These are phyloP conservation scores for Phellopilus nigrolimitatus DNA, from an alignment of 1,284 basidiomycete genomes.

Conservation along the genomic window DNA sequence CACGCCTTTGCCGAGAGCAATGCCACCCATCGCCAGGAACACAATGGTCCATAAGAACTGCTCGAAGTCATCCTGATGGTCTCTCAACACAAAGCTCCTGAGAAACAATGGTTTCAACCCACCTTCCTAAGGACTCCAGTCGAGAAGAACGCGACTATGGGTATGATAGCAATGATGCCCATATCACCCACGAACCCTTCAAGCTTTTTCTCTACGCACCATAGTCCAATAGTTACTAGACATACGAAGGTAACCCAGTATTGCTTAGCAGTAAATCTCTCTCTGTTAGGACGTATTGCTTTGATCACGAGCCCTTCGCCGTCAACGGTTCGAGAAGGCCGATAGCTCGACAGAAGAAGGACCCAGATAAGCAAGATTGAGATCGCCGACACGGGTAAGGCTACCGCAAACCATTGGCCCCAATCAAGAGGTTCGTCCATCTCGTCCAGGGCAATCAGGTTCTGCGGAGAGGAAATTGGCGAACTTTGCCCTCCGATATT, in stretches of 20 bases:
- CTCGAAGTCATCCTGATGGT: conserved; percentile 83
- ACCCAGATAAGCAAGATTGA: conserved; percentile 91
- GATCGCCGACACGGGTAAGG: conserved; percentile 83
- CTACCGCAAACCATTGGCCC: conserved; percentile 92
- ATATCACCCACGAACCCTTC: conserved; percentile 87
- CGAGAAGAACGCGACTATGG: conserved; percentile 92
- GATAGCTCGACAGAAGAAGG: conserved; percentile 82
- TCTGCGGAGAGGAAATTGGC: conserved; percentile 94
- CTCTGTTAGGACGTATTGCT: conserved; percentile 75
- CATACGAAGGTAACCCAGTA: conserved; percentile 89
- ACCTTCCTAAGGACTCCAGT: conserved; percentile 94
- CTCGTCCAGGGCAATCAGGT: conserved; percentile 84
- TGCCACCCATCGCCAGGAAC: conserved; percentile 97
- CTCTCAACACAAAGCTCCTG: conserved; percentile 11
- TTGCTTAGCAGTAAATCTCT: conserved; percentile 79
- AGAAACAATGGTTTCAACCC: conserved; percentile 21
- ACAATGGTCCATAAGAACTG: conserved; percentile 94
- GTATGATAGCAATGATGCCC: conserved; percentile 95
- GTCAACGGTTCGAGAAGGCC: conserved; percentile 60
- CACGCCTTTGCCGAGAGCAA: conserved; percentile 94
- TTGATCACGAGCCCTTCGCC: conserved; percentile 82
- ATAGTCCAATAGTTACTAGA: conserved; percentile 82
- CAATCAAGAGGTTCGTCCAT: conserved; percentile 91
- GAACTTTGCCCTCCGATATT: conserved; percentile 98
- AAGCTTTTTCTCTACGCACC: conserved; percentile 87